Base-by-base conservation (phyloP, 306 rosid genomes). In the Styphnolobium japonicum region DNA sequence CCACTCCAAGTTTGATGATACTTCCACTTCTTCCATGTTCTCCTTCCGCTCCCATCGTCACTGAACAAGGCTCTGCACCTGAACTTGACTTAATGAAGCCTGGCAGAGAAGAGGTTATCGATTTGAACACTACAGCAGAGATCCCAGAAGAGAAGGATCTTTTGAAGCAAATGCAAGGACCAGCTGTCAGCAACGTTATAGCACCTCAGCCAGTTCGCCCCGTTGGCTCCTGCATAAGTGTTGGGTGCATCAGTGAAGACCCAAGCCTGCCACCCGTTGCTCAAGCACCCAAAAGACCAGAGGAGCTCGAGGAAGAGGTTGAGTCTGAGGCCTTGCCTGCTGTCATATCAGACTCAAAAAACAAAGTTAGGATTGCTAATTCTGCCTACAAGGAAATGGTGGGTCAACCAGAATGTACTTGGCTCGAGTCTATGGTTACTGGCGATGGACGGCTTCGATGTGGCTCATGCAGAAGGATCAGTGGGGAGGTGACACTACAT, bases 361-460 rank as follows among this genome's bases (percentile, higher is more conserved):
- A 91, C 89, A 87, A 39, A 71, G 89, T 91, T 37, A 80, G 93
- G 75, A 80, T 91, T 81, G 92, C 82, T 6, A 91, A 91, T 77
- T 86, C 93, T 0, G 96, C 93, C 0, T 89, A 91, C 80, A 91
- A 89, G 82, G 90, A 89, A 84, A 75, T 91, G 90, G 88, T 91
- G 71, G 93, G 96, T 3, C 93, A 91, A 82, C 96, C 96, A 0
- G 89, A 87, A 40, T 91, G 93, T 36, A 18, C 82, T 0, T 91
- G 96, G 96, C 92, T 91, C 3, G 87, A 88, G 21, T 81, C 86
- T 0, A 84, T 87, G 86, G 86, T 72, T 55, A 60, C 80, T 29
- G 5, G 80, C 1, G 81, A 84, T 11, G 84, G 86, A 40, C 57
- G 69, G 16, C 39, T 25, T n/a, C 71, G 80, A 0, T 80, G 86